phyloP scores from a whole-genome alignment of 257 asterid species.

The Salvia splendens region DNA sequence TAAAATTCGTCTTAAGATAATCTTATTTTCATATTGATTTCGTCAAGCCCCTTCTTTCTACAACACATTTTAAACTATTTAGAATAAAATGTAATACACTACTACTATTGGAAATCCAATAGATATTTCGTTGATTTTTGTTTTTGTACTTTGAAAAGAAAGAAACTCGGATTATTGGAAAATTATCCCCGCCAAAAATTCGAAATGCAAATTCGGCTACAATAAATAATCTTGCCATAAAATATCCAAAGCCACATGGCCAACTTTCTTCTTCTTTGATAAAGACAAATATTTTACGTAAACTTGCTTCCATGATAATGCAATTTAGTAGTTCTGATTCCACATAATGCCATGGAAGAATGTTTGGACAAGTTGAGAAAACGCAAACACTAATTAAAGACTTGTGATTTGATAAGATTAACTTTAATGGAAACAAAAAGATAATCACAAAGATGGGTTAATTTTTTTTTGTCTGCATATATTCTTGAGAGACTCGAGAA shows the following conservation, averaged over 20 bases:
- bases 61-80: too few species aligned
- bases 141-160: neutral
- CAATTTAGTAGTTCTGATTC: neutral
- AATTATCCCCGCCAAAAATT: too few species aligned
- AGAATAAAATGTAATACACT: too few species aligned
- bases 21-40: too few species aligned
- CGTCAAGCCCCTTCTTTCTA: too few species aligned
- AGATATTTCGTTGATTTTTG: too few species aligned
- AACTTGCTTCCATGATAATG: neutral
- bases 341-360: slow-evolving; percentile 35
- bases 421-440: slow-evolving; percentile 30
- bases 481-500: slow-evolving; percentile 66
- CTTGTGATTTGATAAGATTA: neutral
- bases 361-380: slow-evolving; percentile 32
- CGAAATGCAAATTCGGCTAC: too few species aligned
- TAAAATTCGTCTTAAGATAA: too few species aligned
- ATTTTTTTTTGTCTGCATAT: slow-evolving; percentile 50
- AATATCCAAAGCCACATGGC: slow-evolving; percentile 19
- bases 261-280: slow-evolving; percentile 25
- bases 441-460: slow-evolving; percentile 30
- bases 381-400: neutral
- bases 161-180: neutral
- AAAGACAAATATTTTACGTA: slow-evolving; percentile 26
- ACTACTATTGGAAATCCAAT: too few species aligned
- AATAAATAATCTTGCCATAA: too few species aligned